These are phyloP conservation scores for Plectranthus barbatus DNA, from an alignment of 257 asterid genomes.

Conservation along the genomic window DNA sequence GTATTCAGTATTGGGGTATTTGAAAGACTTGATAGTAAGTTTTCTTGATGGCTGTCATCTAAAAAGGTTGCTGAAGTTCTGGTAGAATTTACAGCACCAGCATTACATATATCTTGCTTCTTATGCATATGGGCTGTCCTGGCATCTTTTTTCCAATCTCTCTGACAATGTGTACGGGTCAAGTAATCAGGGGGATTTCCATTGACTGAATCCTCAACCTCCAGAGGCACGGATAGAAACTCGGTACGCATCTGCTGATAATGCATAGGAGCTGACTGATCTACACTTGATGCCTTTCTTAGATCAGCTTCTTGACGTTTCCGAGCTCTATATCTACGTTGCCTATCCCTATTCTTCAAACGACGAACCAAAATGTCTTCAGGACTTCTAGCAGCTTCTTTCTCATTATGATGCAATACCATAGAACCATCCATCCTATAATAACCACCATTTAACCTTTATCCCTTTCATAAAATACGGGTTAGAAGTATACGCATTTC, in stretches of 20 bases:
- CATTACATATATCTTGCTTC: constrained; percentile 27
- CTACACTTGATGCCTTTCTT: constrained; percentile 26
- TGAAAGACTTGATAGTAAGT: constrained; percentile 3
- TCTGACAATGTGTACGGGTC: constrained; percentile 52
- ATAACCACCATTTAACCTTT: constrained; percentile 8
- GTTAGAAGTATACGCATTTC: neutral
- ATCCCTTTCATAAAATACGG: constrained; percentile 9
- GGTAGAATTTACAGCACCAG: constrained; percentile 12
- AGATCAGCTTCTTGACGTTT: constrained; percentile 66
- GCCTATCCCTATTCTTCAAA: constrained; percentile 80
- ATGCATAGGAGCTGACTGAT: constrained; percentile 28
- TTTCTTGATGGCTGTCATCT: constrained; percentile 12
- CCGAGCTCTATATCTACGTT: constrained; percentile 86
- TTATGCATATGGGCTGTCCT: constrained; percentile 44
- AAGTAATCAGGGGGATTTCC: constrained; percentile 27
- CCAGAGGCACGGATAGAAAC: constrained; percentile 24
- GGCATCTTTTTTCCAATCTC: constrained; percentile 93
- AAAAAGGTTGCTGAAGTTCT: constrained; percentile 17
- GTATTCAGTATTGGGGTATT: constrained; percentile 11
- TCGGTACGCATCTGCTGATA: constrained; percentile 21
- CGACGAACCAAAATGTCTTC: constrained; percentile 62
- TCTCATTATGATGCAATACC: constrained; percentile 33
- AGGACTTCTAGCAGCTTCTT: constrained; percentile 23
- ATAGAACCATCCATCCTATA: constrained; percentile 38
- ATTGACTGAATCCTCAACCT: constrained; percentile 27